Percentiles rank a stretch among this genome's conserved stretches.
Evolutionary conservation across 805 yeast genomes (phyloP).

Genomic region (Millerozyma acaciae): DNA sequence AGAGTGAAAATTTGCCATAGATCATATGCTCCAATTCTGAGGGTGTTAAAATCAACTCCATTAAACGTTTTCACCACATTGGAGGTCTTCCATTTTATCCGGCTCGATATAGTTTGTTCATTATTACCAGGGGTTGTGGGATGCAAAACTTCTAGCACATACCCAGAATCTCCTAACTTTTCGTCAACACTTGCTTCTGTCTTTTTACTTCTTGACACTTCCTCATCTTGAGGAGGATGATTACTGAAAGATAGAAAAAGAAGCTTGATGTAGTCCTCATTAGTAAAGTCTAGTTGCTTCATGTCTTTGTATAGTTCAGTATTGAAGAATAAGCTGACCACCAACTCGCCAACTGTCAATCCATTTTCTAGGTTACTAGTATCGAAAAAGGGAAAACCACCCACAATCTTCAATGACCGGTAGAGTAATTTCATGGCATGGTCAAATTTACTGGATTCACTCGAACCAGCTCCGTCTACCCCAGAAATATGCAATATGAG

Average conservation of each 20-base stretch:
- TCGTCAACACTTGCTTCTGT: background rate
- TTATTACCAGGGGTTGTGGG: slow-evolving; percentile 12
- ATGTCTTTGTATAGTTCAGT: slow-evolving; percentile 27
- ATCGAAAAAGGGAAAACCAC: slow-evolving; percentile 48
- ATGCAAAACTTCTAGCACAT: slow-evolving; percentile 7
- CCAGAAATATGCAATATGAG: slow-evolving; percentile 15
- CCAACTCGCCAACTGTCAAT: slow-evolving; percentile 34
- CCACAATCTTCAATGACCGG: slow-evolving; percentile 39
- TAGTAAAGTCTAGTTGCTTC: background rate
- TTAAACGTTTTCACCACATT: slow-evolving; percentile 42
- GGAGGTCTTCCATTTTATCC: slow-evolving; percentile 27
- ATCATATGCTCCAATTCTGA: slow-evolving; percentile 37
- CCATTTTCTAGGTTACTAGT: slow-evolving; percentile 33
- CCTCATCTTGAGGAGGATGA: slow-evolving; percentile 10
- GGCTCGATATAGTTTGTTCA: background rate
- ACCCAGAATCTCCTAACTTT: background rate
- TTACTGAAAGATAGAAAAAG: slow-evolving; percentile 44
- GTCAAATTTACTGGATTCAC: slow-evolving; percentile 4
- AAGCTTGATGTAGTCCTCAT: slow-evolving; percentile 36
- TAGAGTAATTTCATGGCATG: slow-evolving; percentile 26
- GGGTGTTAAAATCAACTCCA: slow-evolving; percentile 33
- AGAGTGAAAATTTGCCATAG: slow-evolving; percentile 47
- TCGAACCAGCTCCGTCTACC: slow-evolving; percentile 7
- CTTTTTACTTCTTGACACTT: background rate
- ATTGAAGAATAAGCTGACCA: slow-evolving; percentile 32